Evolutionary conservation across 2,329 filamentous ascomycete species (phyloP).

Genomic region (Zarea fungicola): DNA sequence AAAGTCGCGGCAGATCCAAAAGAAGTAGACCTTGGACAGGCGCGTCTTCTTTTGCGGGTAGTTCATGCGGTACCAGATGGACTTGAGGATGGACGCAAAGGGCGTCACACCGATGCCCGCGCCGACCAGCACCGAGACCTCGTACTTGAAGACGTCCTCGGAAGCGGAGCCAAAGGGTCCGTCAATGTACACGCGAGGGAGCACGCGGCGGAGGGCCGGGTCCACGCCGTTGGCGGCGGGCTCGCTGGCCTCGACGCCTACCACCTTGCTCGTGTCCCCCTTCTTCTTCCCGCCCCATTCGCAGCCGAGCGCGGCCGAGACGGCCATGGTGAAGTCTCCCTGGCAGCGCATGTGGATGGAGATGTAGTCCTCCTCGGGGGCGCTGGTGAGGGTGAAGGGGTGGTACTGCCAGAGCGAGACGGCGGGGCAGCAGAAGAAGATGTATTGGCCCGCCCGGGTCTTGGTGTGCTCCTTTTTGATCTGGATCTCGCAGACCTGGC

Average conservation of each 20-base stretch:
- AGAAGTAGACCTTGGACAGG: constrained; percentile 83
- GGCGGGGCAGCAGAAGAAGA: constrained; percentile 82
- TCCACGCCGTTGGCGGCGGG: constrained; percentile 53
- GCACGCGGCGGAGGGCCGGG: constrained; percentile 64
- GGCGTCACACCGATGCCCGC: constrained; percentile 84
- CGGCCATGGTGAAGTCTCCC: constrained; percentile 71
- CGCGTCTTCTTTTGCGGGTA: constrained; percentile 75
- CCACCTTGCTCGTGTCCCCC: constrained; percentile 56
- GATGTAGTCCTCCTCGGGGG: constrained; percentile 85
- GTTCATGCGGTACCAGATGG: constrained; percentile 91
- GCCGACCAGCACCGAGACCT: constrained; percentile 72
- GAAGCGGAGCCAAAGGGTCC: constrained; percentile 82
- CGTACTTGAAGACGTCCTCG: constrained; percentile 86
- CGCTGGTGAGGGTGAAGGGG: constrained; percentile 79
- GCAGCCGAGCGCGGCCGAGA: constrained; percentile 69
- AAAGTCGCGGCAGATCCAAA: constrained; percentile 88
- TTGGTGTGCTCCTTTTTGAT: constrained; percentile 87
- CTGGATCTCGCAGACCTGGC: constrained; percentile 85
- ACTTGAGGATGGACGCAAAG: constrained; percentile 82
- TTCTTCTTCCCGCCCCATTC: constrained; percentile 60
- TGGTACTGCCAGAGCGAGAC: constrained; percentile 87
- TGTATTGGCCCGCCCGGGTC: constrained; percentile 78
- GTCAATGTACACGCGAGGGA: constrained; percentile 77
- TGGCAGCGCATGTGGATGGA: constrained; percentile 78
- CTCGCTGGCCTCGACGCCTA: constrained; percentile 56